Conservation (phyloP, 306 rosid species). For the Lathyrus tuberosus region DNA sequence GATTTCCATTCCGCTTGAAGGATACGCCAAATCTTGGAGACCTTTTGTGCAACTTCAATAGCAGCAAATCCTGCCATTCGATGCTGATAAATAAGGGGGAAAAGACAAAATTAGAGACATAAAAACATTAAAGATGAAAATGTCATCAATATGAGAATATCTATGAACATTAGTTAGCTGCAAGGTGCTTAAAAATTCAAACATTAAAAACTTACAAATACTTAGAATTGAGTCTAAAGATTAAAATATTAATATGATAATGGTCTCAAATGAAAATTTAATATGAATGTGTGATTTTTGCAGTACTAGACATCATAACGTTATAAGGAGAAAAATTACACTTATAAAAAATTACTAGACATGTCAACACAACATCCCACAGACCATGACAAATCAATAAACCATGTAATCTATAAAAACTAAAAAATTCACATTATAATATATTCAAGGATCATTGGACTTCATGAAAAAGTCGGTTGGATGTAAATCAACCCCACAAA, state of each 20-base stretch:
- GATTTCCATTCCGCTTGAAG: conserved; percentile 74
- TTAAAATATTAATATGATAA: conserved; percentile 14
- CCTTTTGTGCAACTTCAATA: conserved; percentile 94
- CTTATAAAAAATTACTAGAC: conserved; percentile 33
- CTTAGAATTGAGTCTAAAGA: conserved; percentile 7
- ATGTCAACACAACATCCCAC: conserved; percentile 2
- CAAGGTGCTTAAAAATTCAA: conserved; percentile 12
- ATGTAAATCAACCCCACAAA: not conserved
- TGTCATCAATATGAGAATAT: conserved; percentile 12
- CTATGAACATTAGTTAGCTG: conserved; percentile 24
- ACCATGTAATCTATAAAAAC: not conserved
- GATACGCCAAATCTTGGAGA: conserved; percentile 93
- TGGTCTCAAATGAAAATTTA: conserved; percentile 27
- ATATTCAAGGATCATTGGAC: not conserved
- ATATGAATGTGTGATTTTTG: conserved; percentile 13
- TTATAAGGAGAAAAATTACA: conserved; percentile 10
- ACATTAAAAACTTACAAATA: conserved; percentile 16
- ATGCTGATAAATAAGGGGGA: conserved; percentile 65
- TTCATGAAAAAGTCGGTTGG: not conserved
- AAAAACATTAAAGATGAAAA: conserved; percentile 2
- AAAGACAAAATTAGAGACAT: conserved; percentile 34
- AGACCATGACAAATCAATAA: conserved; percentile 10
- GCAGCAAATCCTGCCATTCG: conserved; percentile 99
- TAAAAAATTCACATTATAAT: not conserved
- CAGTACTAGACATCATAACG: conserved; percentile 26